Percentiles rank a stretch among this genome's conserved stretches.
Conservation (phyloP, 768 basidiomycete genomes). For the Albatrellus ellisii region DNA sequence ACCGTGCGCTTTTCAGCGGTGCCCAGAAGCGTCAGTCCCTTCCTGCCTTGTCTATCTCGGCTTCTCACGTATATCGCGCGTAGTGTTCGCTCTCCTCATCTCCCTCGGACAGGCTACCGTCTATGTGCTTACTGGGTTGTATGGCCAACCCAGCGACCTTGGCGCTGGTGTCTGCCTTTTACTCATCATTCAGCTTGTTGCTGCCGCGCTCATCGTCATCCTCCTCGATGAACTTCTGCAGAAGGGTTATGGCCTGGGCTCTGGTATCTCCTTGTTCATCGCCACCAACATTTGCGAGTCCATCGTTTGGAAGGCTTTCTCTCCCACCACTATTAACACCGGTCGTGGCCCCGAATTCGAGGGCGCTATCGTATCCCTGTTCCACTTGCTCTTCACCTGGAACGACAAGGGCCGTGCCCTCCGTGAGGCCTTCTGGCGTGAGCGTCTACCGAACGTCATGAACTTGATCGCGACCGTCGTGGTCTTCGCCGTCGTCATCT, state of each 20-base stretch:
- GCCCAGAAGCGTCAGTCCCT: constrained; percentile 82
- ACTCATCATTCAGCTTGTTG: constrained; percentile 90
- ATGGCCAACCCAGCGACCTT: constrained; percentile 85
- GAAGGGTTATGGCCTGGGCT: constrained; percentile 97
- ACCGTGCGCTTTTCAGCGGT: constrained; percentile 87
- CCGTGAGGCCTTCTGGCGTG: constrained; percentile 96
- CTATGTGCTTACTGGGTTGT: constrained; percentile 93
- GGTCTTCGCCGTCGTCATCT: constrained; percentile 93
- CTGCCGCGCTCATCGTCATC: constrained; percentile 91
- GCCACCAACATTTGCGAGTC: constrained; percentile 99
- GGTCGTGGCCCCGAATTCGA: constrained; percentile 98
- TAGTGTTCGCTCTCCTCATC: constrained; percentile 96
- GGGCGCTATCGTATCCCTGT: constrained; percentile 89
- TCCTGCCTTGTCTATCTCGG: background rate
- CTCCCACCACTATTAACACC: constrained; percentile 95
- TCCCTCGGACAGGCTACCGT: constrained; percentile 94
- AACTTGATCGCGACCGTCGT: constrained; percentile 86
- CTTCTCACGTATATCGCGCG: background rate
- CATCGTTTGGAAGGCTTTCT: constrained; percentile 99
- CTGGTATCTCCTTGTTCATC: constrained; percentile 97
- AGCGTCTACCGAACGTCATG: constrained; percentile 95
- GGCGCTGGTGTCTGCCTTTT: constrained; percentile 96
- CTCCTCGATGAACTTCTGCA: constrained; percentile 98
- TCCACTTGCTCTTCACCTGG: constrained; percentile 98
- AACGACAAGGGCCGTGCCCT: constrained; percentile 96